phyloP scores from a whole-genome alignment of 73 alveolate species.

The Tetrahymena malaccensis region DNA sequence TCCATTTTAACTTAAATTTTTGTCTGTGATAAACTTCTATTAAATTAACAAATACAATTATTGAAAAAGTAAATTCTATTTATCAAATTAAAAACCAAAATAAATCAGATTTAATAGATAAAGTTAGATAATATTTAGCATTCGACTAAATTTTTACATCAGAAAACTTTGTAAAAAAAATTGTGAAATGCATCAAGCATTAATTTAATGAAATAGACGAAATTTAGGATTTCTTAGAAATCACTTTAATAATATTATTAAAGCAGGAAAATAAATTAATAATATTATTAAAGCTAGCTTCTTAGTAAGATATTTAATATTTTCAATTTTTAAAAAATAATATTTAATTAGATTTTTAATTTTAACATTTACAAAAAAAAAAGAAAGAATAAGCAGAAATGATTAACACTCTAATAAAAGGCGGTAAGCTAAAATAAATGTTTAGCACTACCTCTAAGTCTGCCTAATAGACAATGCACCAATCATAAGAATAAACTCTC shows the following conservation, averaged over 20 bases:
- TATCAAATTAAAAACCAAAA: neutral
- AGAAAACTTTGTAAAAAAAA: neutral
- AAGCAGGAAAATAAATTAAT: neutral
- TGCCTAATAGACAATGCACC: neutral
- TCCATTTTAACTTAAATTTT: neutral
- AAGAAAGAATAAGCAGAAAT: too few species aligned
- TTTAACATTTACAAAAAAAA: neutral
- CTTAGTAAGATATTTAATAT: neutral
- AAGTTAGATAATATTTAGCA: neutral
- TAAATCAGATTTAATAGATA: too few species aligned
- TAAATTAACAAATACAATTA: too few species aligned
- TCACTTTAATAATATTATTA: too few species aligned
- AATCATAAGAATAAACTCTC: slow-evolving; percentile 22
- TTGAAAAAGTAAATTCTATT: neutral
- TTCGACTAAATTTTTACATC: neutral
- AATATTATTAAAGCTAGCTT: too few species aligned
- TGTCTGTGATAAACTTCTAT: too few species aligned
- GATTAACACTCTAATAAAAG: neutral
- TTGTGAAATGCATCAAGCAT: too few species aligned
- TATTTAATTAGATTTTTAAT: neutral
- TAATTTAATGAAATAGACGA: neutral
- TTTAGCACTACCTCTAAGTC: neutral
- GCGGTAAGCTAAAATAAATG: neutral
- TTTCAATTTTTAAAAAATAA: too few species aligned
- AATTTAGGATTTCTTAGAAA: neutral